phyloP scores from a whole-genome alignment of 257 asterid genomes.

The Penstemon newberryi region DNA sequence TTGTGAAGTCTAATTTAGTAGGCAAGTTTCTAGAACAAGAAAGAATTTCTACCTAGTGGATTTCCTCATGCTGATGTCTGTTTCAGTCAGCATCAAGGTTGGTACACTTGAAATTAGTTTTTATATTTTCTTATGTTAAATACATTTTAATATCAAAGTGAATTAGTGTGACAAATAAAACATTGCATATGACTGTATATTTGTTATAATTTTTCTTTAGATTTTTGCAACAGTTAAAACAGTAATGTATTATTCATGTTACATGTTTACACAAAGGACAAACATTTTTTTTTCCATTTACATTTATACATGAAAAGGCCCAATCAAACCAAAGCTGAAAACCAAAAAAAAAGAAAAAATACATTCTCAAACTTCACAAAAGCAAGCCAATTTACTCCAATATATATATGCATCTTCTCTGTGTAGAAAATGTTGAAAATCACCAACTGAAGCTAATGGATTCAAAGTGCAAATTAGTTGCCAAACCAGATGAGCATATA shows the following conservation, averaged over 20 bases:
- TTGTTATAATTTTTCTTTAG: too few relatives aligned
- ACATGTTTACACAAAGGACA: neutral
- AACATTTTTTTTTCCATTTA: neutral
- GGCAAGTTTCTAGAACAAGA: neutral
- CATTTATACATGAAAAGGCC: neutral
- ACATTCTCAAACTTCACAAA: neutral
- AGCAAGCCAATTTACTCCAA: neutral
- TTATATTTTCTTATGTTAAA: neutral
- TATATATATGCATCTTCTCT: neutral
- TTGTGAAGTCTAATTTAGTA: neutral
- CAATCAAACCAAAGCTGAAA: neutral
- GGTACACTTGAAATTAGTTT: conserved; percentile 19
- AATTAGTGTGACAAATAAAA: too few relatives aligned
- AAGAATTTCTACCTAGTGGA: neutral
- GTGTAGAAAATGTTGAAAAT: conserved; percentile 17
- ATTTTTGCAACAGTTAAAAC: too few relatives aligned
- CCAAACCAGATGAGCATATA: conserved; percentile 73
- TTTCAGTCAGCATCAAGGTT: conserved; percentile 31
- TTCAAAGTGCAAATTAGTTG: conserved; percentile 70
- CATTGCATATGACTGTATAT: too few relatives aligned
- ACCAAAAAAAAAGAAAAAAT: neutral
- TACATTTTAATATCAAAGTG: too few relatives aligned
- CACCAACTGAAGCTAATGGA: conserved; percentile 89
- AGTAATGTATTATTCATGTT: neutral
- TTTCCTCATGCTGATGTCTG: conserved; percentile 11